phyloP scores from a whole-genome alignment of 2,329 filamentous ascomycete genomes.

The Fusarium pseudograminearum region DNA sequence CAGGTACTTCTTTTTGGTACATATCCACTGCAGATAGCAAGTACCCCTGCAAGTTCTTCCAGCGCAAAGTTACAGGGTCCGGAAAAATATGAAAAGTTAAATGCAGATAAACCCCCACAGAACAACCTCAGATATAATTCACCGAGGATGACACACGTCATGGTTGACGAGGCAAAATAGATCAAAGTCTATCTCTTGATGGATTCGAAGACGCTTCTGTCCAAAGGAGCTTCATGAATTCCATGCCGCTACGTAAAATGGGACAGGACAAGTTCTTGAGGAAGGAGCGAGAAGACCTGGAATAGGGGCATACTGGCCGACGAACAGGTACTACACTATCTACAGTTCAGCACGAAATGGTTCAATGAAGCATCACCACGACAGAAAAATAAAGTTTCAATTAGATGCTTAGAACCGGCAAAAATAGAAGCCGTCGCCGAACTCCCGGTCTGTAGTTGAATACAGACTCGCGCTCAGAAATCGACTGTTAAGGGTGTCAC shows the following conservation, averaged over 20 bases:
- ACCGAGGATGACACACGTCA: not conserved
- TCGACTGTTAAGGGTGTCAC: not conserved
- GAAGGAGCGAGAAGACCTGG: not conserved
- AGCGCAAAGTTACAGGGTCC: not conserved
- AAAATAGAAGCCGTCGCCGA: not conserved
- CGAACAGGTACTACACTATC: not conserved
- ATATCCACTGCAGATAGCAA: not conserved
- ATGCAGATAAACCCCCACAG: not conserved
- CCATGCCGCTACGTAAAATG: not conserved
- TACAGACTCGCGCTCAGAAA: not conserved
- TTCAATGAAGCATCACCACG: not conserved
- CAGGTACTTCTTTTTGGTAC: not conserved
- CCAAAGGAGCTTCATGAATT: not conserved
- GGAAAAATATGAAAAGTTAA: not conserved
- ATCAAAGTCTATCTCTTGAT: not conserved
- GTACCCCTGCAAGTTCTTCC: not conserved
- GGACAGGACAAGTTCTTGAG: not conserved
- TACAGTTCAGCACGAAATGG: not conserved
- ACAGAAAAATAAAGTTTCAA: not conserved
- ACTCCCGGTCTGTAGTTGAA: not conserved
- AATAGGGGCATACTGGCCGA: not conserved
- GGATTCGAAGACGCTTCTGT: not conserved
- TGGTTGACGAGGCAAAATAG: not conserved
- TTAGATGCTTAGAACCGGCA: not conserved
- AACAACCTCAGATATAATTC: not conserved